Conservation (phyloP, 805 yeast genomes). For the Alloascoidea hylecoeti region DNA sequence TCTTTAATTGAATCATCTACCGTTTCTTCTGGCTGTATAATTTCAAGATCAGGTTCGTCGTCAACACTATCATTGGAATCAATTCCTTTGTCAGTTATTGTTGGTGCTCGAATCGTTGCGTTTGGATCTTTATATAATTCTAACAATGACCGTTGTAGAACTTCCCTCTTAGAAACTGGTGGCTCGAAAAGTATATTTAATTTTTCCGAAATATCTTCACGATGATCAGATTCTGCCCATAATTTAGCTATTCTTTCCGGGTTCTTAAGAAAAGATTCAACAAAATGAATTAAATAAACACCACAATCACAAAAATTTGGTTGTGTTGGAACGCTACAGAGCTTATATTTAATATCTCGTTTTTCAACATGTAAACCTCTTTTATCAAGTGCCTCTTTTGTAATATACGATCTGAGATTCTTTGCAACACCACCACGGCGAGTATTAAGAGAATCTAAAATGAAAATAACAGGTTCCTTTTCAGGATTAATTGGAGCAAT, state of each 20-base stretch:
- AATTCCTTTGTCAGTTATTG: too few species aligned
- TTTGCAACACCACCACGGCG: slow-evolving; percentile 34
- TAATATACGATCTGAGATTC: slow-evolving; percentile 45
- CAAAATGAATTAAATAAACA: slow-evolving; percentile 71
- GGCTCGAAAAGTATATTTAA: too few species aligned
- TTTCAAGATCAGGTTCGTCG: too few species aligned
- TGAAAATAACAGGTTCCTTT: slow-evolving; percentile 26
- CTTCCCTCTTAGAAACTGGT: too few species aligned
- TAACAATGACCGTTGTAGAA: too few species aligned
- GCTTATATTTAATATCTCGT: slow-evolving; percentile 29
- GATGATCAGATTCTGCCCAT: too few species aligned
- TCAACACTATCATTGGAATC: too few species aligned
- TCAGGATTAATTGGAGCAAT: slow-evolving; percentile 4
- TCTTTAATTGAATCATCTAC: too few species aligned
- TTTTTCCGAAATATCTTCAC: too few species aligned
- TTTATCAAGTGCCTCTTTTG: slow-evolving; percentile 57
- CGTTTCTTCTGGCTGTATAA: too few species aligned
- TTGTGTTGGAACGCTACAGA: slow-evolving; percentile 64
- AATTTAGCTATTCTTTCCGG: slow-evolving; percentile 26
- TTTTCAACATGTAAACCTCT: slow-evolving; percentile 30
- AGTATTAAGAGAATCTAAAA: slow-evolving; percentile 61
- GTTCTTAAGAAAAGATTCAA: slow-evolving; percentile 38
- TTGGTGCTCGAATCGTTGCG: too few species aligned
- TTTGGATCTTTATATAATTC: too few species aligned
- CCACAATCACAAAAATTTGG: slow-evolving; percentile 92